phyloP scores from a whole-genome alignment of 176 grass and related monocot species.

The Pontederia crassipes region DNA sequence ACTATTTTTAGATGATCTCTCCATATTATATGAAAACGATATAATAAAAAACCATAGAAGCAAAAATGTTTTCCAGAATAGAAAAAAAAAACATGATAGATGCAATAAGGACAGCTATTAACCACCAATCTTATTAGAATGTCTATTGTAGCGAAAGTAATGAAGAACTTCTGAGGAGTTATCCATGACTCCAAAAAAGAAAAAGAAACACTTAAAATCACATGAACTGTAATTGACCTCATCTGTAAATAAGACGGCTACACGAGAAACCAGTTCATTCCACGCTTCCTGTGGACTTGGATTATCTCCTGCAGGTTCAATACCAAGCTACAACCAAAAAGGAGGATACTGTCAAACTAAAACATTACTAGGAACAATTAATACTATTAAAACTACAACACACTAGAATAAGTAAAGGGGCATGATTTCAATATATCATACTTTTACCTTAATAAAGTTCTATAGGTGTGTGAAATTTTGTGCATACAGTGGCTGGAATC shows the following conservation, averaged over 20 bases:
- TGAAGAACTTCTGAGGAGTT: too few species aligned
- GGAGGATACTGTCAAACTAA: conserved; percentile 8
- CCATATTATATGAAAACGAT: too few species aligned
- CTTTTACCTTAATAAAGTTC: too few species aligned
- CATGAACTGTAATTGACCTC: conserved; percentile 33
- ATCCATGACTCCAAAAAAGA: too few species aligned
- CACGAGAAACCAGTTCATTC: conserved; percentile 60
- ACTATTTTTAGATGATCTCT: too few species aligned
- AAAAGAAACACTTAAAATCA: not conserved
- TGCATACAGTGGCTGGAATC: too few species aligned
- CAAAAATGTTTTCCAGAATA: not conserved
- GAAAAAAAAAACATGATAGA: too few species aligned
- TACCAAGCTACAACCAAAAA: conserved; percentile 46
- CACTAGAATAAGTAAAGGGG: too few species aligned
- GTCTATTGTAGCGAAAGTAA: too few species aligned
- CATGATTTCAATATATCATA: not conserved
- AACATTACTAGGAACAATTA: not conserved
- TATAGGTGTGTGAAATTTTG: too few species aligned
- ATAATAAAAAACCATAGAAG: not conserved
- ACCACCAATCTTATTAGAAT: too few species aligned
- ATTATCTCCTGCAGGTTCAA: conserved; percentile 36
- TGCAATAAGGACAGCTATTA: too few species aligned
- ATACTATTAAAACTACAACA: not conserved
- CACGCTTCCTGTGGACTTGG: conserved; percentile 73
- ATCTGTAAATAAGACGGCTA: conserved; percentile 54